phyloP scores from a whole-genome alignment of 768 basidiomycete genomes.

The Termitomyces heimii region DNA sequence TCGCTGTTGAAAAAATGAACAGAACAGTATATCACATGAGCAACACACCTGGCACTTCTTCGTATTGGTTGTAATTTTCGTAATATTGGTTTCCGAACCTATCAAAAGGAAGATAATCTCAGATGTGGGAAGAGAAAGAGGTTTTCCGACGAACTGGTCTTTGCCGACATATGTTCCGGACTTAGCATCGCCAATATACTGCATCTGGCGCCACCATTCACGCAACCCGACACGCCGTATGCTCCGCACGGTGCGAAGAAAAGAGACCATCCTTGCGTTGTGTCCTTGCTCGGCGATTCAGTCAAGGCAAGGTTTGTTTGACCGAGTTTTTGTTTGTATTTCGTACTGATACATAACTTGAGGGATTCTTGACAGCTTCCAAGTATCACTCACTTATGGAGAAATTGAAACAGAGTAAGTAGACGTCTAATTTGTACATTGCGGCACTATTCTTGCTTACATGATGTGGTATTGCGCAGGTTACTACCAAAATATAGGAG shows the following conservation, averaged over 20 bases:
- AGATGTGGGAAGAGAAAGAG: background rate
- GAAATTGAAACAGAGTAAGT: background rate
- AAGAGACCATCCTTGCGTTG: slow-evolving; percentile 51
- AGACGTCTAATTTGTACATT: slow-evolving; percentile 15
- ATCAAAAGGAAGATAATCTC: slow-evolving; percentile 4
- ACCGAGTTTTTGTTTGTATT: slow-evolving; percentile 28
- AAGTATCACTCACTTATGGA: background rate
- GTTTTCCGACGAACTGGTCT: slow-evolving; percentile 64
- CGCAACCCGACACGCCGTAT: slow-evolving; percentile 69
- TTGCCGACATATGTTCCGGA: slow-evolving; percentile 68
- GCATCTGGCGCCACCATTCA: slow-evolving; percentile 89
- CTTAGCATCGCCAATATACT: slow-evolving; percentile 94
- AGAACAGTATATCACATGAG: background rate
- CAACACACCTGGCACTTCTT: slow-evolving; percentile 80
- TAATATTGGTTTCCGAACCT: slow-evolving; percentile 95
- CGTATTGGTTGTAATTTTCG: slow-evolving; percentile 82
- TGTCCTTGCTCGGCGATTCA: background rate
- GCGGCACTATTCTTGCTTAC: slow-evolving; percentile 13
- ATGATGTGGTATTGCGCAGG: background rate
- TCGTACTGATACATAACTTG: no score
- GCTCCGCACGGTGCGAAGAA: slow-evolving; percentile 70
- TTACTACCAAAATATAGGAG: slow-evolving; percentile 2
- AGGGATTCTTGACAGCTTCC: background rate
- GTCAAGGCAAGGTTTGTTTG: slow-evolving; percentile 19
- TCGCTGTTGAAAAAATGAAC: slow-evolving; percentile 1